A percentile compares a stretch with the other conserved stretches of the same genome.
phyloP scores from a whole-genome alignment of 2,329 filamentous ascomycete genomes.

The Cladorrhinum sp. region DNA sequence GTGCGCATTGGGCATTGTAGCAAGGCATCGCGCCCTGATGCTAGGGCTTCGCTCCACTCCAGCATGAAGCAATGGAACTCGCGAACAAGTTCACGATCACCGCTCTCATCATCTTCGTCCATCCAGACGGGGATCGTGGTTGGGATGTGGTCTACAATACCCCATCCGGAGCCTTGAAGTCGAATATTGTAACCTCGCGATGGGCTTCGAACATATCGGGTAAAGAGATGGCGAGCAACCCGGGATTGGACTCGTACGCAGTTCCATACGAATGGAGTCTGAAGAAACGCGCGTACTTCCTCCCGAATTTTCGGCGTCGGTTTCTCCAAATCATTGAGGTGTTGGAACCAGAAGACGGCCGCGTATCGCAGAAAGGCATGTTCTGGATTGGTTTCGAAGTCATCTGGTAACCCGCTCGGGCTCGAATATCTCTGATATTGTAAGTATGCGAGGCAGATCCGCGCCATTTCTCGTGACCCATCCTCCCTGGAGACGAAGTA shows the following conservation, averaged over 20 bases:
- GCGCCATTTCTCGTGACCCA: neutral
- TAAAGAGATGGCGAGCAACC: conserved; percentile 1
- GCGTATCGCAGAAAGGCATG: conserved; percentile 8
- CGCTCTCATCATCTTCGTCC: neutral
- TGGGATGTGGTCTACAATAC: neutral
- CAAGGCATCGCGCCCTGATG: conserved; percentile 1
- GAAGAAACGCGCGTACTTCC: neutral
- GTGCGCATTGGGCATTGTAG: conserved; percentile 1
- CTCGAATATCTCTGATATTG: neutral
- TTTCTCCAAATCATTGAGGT: neutral
- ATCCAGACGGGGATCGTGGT: conserved; percentile 3
- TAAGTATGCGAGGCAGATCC: neutral
- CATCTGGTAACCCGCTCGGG: neutral
- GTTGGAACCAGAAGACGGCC: conserved; percentile 6
- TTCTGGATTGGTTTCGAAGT: neutral
- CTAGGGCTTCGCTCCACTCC: conserved; percentile 4
- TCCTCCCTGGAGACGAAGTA: neutral
- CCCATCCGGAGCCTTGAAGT: neutral
- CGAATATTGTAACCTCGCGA: neutral
- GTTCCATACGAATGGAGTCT: neutral
- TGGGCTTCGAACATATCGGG: neutral
- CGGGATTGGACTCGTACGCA: neutral
- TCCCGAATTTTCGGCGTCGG: neutral
- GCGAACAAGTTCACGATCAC: neutral
- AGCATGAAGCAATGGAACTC: conserved; percentile 7